Conservation (phyloP, 2,329 filamentous ascomycete genomes). For the Trichoderma lentiforme region DNA sequence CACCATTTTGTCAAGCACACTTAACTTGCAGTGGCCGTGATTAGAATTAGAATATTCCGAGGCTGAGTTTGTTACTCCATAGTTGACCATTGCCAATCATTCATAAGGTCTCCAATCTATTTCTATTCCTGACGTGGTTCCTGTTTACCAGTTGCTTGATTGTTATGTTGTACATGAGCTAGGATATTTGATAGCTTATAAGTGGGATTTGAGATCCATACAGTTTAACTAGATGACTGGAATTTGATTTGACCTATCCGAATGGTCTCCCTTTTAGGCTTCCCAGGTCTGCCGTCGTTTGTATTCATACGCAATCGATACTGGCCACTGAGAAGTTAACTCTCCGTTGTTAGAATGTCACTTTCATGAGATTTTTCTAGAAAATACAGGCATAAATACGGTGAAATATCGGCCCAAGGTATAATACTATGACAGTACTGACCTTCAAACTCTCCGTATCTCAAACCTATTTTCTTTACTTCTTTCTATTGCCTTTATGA, state of each 20-base stretch:
- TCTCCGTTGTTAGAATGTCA: too few species aligned
- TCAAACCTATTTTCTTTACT: not conserved
- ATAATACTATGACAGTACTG: not conserved
- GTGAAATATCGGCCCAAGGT: not conserved
- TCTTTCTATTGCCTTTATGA: not conserved
- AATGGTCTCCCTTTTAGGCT: not conserved
- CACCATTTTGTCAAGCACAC: not conserved
- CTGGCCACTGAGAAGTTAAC: too few species aligned
- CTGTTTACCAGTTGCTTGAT: not conserved
- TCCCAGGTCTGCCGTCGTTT: too few species aligned
- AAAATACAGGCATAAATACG: too few species aligned
- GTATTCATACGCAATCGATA: too few species aligned
- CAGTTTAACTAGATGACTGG: not conserved
- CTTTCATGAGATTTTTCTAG: too few species aligned
- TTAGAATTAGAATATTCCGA: not conserved
- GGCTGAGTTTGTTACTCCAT: not conserved
- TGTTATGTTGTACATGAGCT: not conserved
- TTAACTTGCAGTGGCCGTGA: not conserved
- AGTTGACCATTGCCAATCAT: not conserved
- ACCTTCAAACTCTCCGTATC: not conserved
- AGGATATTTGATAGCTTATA: not conserved
- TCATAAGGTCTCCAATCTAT: not conserved
- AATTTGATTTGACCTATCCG: not conserved
- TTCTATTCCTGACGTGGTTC: not conserved
- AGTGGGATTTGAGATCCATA: not conserved